phyloP scores from a whole-genome alignment of 805 yeast genomes.

The Candida pseudoglaebosa region DNA sequence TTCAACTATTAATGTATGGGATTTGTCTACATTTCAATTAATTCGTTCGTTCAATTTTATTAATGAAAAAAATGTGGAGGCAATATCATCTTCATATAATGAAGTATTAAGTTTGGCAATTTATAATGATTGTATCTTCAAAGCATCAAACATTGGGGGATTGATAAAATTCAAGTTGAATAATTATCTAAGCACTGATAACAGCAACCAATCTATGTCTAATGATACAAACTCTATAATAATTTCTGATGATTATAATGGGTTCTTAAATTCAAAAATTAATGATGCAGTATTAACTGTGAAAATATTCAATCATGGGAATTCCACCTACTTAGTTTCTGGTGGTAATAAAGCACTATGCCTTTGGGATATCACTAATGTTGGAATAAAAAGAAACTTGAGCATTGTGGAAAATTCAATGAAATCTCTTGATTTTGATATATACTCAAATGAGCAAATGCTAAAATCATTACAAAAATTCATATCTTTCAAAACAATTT shows the following conservation, averaged over 20 bases:
- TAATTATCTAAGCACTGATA: slow-evolving; percentile 6
- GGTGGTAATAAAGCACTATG: slow-evolving; percentile 73
- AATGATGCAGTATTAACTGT: slow-evolving; percentile 57
- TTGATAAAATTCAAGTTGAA: slow-evolving; percentile 25
- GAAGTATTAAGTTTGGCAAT: slow-evolving; percentile 56
- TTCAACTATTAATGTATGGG: slow-evolving; percentile 82
- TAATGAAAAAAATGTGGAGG: slow-evolving; percentile 6
- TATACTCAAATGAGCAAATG: slow-evolving; percentile 56
- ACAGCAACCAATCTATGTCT: neutral
- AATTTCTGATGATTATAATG: slow-evolving; percentile 6
- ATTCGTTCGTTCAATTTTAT: slow-evolving; percentile 40
- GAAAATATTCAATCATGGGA: slow-evolving; percentile 38
- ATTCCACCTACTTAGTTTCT: slow-evolving; percentile 48
- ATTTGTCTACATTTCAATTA: slow-evolving; percentile 74
- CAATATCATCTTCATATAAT: slow-evolving; percentile 11
- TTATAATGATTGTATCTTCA: slow-evolving; percentile 54
- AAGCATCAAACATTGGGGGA: slow-evolving; percentile 51
- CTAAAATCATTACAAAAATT: slow-evolving; percentile 56
- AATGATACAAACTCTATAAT: slow-evolving; percentile 9
- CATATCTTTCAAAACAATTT: slow-evolving; percentile 72
- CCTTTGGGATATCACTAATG: slow-evolving; percentile 57
- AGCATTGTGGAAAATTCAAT: slow-evolving; percentile 2
- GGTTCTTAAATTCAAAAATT: slow-evolving; percentile 4
- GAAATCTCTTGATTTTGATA: slow-evolving; percentile 11
- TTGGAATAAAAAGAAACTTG: slow-evolving; percentile 10